Conservation (phyloP, 1,284 basidiomycete genomes). For the Microbotryum scabiosae region DNA sequence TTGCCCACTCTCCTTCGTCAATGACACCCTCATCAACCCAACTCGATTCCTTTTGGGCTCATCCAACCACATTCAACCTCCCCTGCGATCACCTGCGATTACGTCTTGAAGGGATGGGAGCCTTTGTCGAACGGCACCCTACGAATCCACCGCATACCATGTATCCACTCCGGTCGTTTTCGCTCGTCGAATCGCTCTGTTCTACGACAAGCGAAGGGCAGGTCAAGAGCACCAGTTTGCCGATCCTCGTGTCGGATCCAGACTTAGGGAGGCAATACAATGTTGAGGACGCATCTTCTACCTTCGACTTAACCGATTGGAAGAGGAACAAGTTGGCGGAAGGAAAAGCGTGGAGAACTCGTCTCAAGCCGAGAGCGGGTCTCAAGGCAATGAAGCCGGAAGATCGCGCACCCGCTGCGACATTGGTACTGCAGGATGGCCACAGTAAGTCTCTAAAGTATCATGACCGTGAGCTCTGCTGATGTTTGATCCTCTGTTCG, state of each 20-base stretch:
- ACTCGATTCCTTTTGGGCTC: background rate
- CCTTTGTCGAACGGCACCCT: conserved; percentile 18
- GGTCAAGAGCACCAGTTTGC: conserved; percentile 24
- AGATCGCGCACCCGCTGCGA: background rate
- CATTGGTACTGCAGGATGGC: background rate
- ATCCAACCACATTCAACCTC: conserved; percentile 25
- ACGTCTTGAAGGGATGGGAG: conserved; percentile 33
- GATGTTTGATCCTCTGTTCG: background rate
- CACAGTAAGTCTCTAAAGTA: background rate
- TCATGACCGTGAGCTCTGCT: background rate
- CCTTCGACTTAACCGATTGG: conserved; percentile 41
- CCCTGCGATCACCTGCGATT: conserved; percentile 39
- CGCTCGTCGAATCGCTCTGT: conserved; percentile 18
- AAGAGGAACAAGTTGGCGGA: conserved; percentile 35
- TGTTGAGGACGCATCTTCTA: conserved; percentile 31
- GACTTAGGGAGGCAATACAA: conserved; percentile 39
- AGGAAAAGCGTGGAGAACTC: conserved; percentile 28
- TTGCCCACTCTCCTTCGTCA: background rate
- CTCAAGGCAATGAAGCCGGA: conserved; percentile 26
- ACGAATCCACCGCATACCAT: conserved; percentile 9
- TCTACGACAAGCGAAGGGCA: conserved; percentile 19
- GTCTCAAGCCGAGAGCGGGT: conserved; percentile 14
- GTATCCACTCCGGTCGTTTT: conserved; percentile 37
- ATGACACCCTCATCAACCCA: background rate
- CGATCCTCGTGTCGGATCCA: conserved; percentile 40